These are phyloP conservation scores for Claviceps maximensis DNA, from an alignment of 2,329 filamentous ascomycete genomes.

Conservation along the genomic window DNA sequence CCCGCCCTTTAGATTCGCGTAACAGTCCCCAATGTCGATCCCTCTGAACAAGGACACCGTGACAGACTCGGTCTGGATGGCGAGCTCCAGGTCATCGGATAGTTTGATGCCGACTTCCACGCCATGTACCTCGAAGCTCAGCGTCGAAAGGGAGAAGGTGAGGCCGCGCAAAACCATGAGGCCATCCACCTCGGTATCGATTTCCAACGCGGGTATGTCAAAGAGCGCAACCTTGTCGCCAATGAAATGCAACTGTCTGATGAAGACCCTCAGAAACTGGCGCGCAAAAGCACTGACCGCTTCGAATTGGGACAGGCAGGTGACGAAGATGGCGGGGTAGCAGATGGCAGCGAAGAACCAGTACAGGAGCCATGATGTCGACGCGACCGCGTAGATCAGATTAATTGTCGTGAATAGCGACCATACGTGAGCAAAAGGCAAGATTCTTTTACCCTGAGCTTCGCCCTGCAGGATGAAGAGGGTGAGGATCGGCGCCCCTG, in stretches of 20 bases:
- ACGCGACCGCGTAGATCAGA: slow-evolving; percentile 3
- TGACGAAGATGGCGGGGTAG: slow-evolving; percentile 3
- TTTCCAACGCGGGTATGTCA: slow-evolving; percentile 4
- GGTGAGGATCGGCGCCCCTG: slow-evolving; percentile 1
- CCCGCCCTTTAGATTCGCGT: slow-evolving; percentile 4
- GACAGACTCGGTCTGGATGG: slow-evolving; percentile 3
- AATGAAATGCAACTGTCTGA: slow-evolving; percentile 5
- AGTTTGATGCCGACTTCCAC: slow-evolving; percentile 5
- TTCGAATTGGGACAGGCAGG: slow-evolving; percentile 2
- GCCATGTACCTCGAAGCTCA: slow-evolving; percentile 5
- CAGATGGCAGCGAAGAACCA: slow-evolving; percentile 1
- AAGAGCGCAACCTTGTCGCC: slow-evolving; percentile 6
- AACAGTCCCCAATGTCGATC: slow-evolving; percentile 5
- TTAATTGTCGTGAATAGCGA: slow-evolving; percentile 4
- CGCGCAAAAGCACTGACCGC: background rate
- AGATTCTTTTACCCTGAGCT: background rate
- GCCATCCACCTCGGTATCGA: slow-evolving; percentile 4
- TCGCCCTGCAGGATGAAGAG: slow-evolving; percentile 3
- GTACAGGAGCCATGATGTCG: slow-evolving; percentile 6
- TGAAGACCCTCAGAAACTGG: slow-evolving; percentile 1
- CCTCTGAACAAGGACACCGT: slow-evolving; percentile 3
- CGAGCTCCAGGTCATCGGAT: slow-evolving; percentile 3
- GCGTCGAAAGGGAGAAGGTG: slow-evolving; percentile 2
- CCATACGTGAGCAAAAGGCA: slow-evolving; percentile 3
- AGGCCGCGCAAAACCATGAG: slow-evolving; percentile 4